Conservation (phyloP, 805 yeast species). For the Wickerhamiella australiensis region DNA sequence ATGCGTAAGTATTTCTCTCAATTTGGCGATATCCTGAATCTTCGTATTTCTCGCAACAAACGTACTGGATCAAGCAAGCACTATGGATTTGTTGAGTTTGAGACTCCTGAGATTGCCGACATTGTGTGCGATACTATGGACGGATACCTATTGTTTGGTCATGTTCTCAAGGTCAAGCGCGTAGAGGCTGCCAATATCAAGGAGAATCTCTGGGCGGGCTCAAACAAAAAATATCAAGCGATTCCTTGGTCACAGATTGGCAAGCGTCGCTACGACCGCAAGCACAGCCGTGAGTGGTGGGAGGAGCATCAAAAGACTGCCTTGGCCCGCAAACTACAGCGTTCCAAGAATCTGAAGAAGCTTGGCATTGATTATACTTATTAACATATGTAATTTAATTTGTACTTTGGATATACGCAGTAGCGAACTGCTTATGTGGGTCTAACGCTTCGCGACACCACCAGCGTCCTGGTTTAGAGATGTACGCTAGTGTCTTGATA, state of each 20-base stretch:
- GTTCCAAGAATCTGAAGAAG: constrained; percentile 39
- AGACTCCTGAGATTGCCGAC: constrained; percentile 59
- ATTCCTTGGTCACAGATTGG: constrained; percentile 50
- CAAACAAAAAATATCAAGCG: constrained; percentile 41
- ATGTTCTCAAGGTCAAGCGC: constrained; percentile 63
- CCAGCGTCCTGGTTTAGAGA: too few relatives aligned
- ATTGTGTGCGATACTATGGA: constrained; percentile 94
- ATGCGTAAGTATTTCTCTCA: constrained; percentile 72
- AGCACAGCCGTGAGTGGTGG: constrained; percentile 49
- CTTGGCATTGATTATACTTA: constrained; percentile 45
- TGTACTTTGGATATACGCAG: not conserved
- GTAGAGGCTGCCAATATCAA: constrained; percentile 32
- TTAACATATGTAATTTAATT: constrained; percentile 3
- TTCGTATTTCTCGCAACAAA: constrained; percentile 77
- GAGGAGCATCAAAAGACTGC: constrained; percentile 39
- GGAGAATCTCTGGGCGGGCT: constrained; percentile 45
- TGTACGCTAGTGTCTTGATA: too few relatives aligned
- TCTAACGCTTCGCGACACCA: too few relatives aligned
- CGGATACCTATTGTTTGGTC: constrained; percentile 81
- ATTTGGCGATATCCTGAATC: constrained; percentile 72
- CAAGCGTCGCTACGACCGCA: constrained; percentile 42
- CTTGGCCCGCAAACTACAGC: constrained; percentile 33
- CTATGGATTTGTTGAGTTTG: constrained; percentile 82
- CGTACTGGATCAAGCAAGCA: constrained; percentile 85
- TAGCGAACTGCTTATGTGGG: too few relatives aligned